phyloP scores from a whole-genome alignment of 331 rosid species.

The Spiraea crenata region DNA sequence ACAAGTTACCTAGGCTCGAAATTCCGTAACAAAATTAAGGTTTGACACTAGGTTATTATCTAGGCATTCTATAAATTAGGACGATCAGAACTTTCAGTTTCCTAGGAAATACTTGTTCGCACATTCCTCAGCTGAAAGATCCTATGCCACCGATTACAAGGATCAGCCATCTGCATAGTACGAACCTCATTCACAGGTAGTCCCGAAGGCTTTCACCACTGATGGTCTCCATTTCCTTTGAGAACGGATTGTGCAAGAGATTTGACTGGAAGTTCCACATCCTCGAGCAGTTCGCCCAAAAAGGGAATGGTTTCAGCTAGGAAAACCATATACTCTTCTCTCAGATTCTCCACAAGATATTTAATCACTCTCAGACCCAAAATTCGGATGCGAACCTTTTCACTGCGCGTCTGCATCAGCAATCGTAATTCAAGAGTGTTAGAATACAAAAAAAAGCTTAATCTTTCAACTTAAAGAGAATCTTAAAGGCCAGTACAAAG shows the following conservation, averaged over 20 bases:
- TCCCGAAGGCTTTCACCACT: constrained; percentile 80
- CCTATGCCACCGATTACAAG: not conserved
- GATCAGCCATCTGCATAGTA: not conserved
- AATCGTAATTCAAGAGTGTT: constrained; percentile 10
- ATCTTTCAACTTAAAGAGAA: not conserved
- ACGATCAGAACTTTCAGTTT: not conserved
- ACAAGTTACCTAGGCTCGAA: not conserved
- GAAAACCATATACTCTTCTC: constrained; percentile 83
- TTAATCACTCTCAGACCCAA: constrained; percentile 67
- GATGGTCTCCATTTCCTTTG: constrained; percentile 73
- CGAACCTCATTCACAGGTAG: constrained; percentile 39
- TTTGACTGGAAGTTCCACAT: constrained; percentile 78
- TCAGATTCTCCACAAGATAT: constrained; percentile 69
- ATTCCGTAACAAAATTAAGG: not conserved
- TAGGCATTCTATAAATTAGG: not conserved
- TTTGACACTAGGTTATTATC: not conserved
- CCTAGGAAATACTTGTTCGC: not conserved
- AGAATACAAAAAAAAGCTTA: not conserved
- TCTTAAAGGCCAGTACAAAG: not conserved
- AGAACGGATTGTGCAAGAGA: constrained; percentile 84
- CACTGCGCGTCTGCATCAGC: constrained; percentile 82
- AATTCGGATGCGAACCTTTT: constrained; percentile 60
- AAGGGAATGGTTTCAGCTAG: constrained; percentile 84
- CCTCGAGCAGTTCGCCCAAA: constrained; percentile 90
- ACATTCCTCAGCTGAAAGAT: not conserved